Evolutionary conservation across 345 rosid genomes (phyloP), one percentile per base, ranked within the genome.

Genomic region (Lepidium aucheri): DNA sequence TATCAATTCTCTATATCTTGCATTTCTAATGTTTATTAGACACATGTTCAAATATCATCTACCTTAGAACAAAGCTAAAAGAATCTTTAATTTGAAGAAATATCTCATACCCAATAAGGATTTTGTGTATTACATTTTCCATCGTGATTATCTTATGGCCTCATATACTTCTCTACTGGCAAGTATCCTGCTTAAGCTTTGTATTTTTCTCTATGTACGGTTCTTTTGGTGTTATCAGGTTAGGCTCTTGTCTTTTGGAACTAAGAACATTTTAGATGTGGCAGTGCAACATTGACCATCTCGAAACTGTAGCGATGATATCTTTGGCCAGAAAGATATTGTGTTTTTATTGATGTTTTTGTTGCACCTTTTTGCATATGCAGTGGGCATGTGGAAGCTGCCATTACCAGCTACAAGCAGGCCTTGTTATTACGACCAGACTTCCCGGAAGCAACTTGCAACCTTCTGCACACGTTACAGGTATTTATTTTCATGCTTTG

Each of bases 381-480:
- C 83, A 94, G 99, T 68, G 97, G 93, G 40, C 95, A 44, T 78
- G 96, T 91, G 72, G 97, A 94, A 71, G 91, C 91, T 68, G 97
- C 99, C 57, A 74, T 90, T 46, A 87, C 90, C 52, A 94, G 96
- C 80, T 94, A 94, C 75, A 84, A 83, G 69, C 93, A 94, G 76
- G 97, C 99, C 40, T 69, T 94, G 76, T 62, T 62, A 41, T 81
- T 94, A 40, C 87, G 99, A 32, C 79, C 96, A 7, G 99, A 94
- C 64, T 94, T 94, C 61, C 99, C 99, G 40, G 99, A 94, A 79
- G 99, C 96, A 39, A 94, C 96, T 6, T 94, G 97, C 81, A 94
- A 94, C 75, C 96, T 94, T 75, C 77, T 91, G 35, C 99, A 94
- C 72, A 91, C 99, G 28, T 75, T 94, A 47, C 96, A 88, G 92